Base-by-base conservation (phyloP, 148 eudicot genomes). In the Fallopia convolvulus region DNA sequence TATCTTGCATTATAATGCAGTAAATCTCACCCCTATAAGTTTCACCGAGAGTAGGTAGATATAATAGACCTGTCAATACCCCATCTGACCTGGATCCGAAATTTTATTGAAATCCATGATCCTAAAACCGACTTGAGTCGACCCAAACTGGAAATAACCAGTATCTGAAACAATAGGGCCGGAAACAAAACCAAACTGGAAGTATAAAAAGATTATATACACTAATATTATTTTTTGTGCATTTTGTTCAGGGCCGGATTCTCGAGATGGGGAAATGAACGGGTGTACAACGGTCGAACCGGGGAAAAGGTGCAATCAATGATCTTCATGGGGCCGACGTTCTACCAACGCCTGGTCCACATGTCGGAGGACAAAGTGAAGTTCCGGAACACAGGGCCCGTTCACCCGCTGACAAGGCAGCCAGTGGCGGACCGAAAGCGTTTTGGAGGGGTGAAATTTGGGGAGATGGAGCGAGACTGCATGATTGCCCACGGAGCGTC, bases 331-430 rank as follows among this genome's bases (percentile, higher is more conserved):
- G 97, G 97, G 3, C 97, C 97, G 5, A 90, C 93, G 6, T 92
- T 82, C 81, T 94, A 94, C 85, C 99, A 94, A 80, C 88, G 97
- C 9, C 86, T 94, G 70, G 81, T 84, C 36, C 99, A 94, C 74
- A 94, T 94, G 99, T 83, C 99, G 0, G 99, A 94, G 75, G 99
- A 94, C 88, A 94, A 94, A 77, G 99, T 94, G 73, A 94, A 94
- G 72, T 94, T 89, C 85, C 86, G 99, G 39, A 94, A 94, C 84
- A 92, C 99, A 0, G 99, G 99, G 6, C 97, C 99, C 0, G 97
- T 94, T 20, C 99, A 94, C 79, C 97, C 99, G 1, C 90, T 94
- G 56, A 94, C 99, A 47, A 82, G 97, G 52, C 99, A 94, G 80
- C 99, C 99, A 0, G 99, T 94, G 75, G 91, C 97, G 10, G 99